Evolutionary conservation across 805 yeast genomes (phyloP), one percentile per base, ranked within the genome.

Genomic region (Saccharomyces jurei): DNA sequence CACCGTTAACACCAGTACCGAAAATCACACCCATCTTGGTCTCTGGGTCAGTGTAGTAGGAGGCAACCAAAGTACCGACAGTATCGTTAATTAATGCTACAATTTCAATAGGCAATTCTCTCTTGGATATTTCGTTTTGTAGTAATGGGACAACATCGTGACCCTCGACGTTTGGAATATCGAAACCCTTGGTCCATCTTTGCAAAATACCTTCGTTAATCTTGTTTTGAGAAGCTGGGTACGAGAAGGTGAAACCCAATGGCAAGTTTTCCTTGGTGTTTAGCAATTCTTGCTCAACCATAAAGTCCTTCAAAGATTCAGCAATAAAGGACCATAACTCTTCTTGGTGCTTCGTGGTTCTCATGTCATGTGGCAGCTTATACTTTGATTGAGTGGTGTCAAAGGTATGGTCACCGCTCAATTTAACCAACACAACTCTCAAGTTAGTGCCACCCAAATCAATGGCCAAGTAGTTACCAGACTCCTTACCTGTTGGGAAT

Each of bases 1-100:
- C 97, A 71, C 97, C 97, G 71, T 92, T 92, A 74, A 92, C 89
- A 62, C 98, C 98, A 50, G 98, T 92, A 69, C 98, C 99, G 70
- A 90, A 92, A 64, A 92, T 92, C 68, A 89, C 81, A 56, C 99
- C 99, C 92, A 91, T 87, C 73, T 85, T 84, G 60, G 96, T 84
- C 63, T 82, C 83, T 41, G 92, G 82, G 69, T 92, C 96, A 52
- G 95, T 81, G 76, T 92, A 92, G 79, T 86, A 83, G 50, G 97
- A 90, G 32, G 98, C 98, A 58, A 92, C 96, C 65, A 92, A 77
- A 49, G 99, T 92, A 71, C 98, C 99, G 50, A 97, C 89, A 60
- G 99, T 92, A 72, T 92, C 99, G 74, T 91, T 92, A 73, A 92
- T 92, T 69, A 92, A 77, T 50, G 98, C 96, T 58, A 89, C 90